Conservation (phyloP, 2,329 filamentous ascomycete genomes). For the Camptophora hylomeconis region DNA sequence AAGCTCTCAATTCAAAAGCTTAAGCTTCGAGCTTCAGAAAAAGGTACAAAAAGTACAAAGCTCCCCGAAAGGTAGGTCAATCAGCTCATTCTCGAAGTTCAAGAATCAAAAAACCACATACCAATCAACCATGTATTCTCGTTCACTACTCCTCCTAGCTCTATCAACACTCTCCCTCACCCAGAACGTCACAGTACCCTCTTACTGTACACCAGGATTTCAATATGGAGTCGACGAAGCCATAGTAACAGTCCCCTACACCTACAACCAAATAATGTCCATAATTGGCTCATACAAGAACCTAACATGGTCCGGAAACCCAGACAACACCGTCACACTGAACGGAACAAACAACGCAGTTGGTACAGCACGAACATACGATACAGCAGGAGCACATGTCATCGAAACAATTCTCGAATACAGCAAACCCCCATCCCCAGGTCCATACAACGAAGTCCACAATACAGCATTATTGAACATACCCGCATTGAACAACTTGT, state of each 20-base stretch:
- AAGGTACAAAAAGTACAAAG: no score
- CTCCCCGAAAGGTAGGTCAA: no score
- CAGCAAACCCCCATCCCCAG: slow-evolving; percentile 11
- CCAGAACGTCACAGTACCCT: slow-evolving; percentile 7
- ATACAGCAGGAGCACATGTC: slow-evolving; percentile 12
- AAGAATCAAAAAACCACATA: no score
- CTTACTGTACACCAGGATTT: slow-evolving; percentile 7
- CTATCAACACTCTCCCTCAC: slow-evolving; percentile 5
- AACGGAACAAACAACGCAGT: slow-evolving; percentile 18
- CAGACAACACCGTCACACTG: slow-evolving; percentile 11
- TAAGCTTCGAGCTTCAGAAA: no score
- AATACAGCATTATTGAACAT: slow-evolving; percentile 14
- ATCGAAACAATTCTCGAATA: slow-evolving; percentile 16
- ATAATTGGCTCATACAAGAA: slow-evolving; percentile 18
- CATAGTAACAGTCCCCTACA: slow-evolving; percentile 17
- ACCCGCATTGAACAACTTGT: slow-evolving; percentile 13
- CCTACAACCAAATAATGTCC: slow-evolving; percentile 16
- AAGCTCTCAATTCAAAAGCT: no score
- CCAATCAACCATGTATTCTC: no score
- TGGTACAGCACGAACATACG: slow-evolving; percentile 15
- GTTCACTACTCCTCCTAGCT: background rate
- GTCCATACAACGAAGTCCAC: slow-evolving; percentile 17
- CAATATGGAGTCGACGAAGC: slow-evolving; percentile 8
- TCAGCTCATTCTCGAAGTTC: no score
- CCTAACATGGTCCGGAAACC: slow-evolving; percentile 17